Percentiles rank a stretch among this genome's conserved stretches.
These are phyloP conservation scores for Endotrypanum monterogeii DNA, from an alignment of 208 protist genomes.

Conservation along the genomic window DNA sequence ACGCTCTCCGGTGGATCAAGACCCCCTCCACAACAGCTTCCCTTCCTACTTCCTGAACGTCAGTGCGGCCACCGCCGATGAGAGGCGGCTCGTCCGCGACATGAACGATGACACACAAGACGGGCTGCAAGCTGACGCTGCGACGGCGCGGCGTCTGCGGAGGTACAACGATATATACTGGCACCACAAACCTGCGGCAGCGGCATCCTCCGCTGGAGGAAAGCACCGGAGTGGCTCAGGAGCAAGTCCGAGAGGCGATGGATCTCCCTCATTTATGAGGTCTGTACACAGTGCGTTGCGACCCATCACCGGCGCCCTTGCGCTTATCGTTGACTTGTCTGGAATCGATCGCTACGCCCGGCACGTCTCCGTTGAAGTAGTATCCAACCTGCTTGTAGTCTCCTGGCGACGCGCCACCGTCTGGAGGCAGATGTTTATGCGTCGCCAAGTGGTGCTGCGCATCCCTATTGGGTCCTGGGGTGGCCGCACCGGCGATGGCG, in stretches of 20 bases:
- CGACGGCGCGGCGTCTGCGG: constrained; percentile 2
- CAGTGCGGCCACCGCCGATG: background rate
- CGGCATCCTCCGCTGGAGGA: background rate
- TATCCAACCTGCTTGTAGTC: constrained; percentile 21
- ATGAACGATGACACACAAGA: background rate
- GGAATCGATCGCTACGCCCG: background rate
- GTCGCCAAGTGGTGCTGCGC: constrained; percentile 28
- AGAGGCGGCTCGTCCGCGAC: background rate
- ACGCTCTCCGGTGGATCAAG: constrained; percentile 8
- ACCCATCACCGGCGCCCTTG: background rate
- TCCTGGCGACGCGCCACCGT: constrained; percentile 24
- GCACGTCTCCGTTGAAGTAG: background rate
- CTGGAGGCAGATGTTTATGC: constrained; percentile 32
- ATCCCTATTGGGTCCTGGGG: constrained; percentile 14
- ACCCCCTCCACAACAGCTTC: background rate
- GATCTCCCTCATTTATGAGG: background rate
- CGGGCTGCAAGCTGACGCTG: background rate
- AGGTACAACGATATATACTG: constrained; percentile 5
- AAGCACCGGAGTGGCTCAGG: background rate
- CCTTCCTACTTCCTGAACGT: constrained; percentile 8
- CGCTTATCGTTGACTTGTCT: background rate
- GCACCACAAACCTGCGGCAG: background rate
- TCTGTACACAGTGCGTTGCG: background rate
- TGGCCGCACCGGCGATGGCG: background rate
- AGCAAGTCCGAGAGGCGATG: background rate